These are phyloP conservation scores for Sicyos edulis DNA, from an alignment of 306 rosid genomes.

Conservation along the genomic window DNA sequence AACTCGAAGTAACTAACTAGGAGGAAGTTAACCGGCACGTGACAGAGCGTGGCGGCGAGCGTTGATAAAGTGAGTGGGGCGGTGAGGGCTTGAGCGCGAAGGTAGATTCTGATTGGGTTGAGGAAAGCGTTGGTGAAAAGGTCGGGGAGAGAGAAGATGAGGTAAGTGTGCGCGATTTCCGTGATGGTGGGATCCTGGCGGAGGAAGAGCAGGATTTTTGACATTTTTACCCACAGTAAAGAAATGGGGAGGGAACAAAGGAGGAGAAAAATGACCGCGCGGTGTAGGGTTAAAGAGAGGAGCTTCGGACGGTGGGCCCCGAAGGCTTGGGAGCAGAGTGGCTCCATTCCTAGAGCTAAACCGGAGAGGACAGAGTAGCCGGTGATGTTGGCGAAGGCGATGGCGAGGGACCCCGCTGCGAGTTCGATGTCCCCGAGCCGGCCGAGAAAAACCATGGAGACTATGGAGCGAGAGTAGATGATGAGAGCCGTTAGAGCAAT, in stretches of 20 bases:
- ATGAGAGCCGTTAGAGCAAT: constrained; percentile 62
- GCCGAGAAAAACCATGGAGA: constrained; percentile 85
- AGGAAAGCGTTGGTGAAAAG: constrained; percentile 69
- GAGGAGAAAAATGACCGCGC: constrained; percentile 53
- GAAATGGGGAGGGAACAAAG: constrained; percentile 67
- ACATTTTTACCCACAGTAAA: constrained; percentile 59
- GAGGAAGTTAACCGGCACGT: constrained; percentile 42
- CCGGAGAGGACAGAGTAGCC: constrained; percentile 90
- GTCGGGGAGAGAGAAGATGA: constrained; percentile 62
- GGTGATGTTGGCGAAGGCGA: constrained; percentile 86
- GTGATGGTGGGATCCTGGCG: constrained; percentile 50
- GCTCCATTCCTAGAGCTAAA: constrained; percentile 79
- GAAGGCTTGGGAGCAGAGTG: constrained; percentile 87
- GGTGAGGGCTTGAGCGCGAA: constrained; percentile 78
- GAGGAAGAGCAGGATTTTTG: constrained; percentile 36
- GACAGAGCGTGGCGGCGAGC: constrained; percentile 51
- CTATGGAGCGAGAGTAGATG: constrained; percentile 68
- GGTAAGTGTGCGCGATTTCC: constrained; percentile 48
- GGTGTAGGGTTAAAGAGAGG: constrained; percentile 73
- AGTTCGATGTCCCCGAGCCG: constrained; percentile 59
- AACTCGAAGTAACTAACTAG: constrained; percentile 26
- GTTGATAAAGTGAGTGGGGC: constrained; percentile 65
- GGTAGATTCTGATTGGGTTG: constrained; percentile 86
- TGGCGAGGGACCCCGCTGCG: constrained; percentile 73
- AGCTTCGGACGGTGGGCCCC: constrained; percentile 78